Conservation (phyloP, 495 filamentous ascomycete genomes). For the Mytilinidion resinicola region DNA sequence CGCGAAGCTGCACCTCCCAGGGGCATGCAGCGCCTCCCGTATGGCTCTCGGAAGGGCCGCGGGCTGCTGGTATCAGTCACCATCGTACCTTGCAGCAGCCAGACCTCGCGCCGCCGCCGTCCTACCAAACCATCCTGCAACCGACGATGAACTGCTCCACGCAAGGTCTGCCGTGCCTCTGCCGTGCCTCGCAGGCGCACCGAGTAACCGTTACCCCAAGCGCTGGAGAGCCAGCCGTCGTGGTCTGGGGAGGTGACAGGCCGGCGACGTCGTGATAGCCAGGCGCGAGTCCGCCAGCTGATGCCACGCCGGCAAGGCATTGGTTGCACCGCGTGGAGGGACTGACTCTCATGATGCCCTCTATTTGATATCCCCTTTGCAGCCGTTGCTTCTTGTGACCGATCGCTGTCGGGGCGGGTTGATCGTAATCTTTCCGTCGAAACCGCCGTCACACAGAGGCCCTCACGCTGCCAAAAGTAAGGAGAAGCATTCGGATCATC, state of each 20-base stretch:
- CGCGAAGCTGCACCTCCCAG: conserved; percentile 21
- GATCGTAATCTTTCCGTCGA: too few species aligned
- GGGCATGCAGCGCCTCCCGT: conserved; percentile 21
- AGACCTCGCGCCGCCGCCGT: conserved; percentile 9
- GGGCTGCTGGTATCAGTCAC: conserved; percentile 5
- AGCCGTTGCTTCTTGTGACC: too few species aligned
- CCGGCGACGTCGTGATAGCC: conserved; percentile 1
- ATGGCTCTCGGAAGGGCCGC: conserved; percentile 18
- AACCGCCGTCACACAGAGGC: too few species aligned
- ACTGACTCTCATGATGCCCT: conserved; percentile 20
- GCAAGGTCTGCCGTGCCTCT: conserved; percentile 6
- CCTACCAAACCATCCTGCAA: conserved; percentile 10
- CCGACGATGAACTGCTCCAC: conserved; percentile 11
- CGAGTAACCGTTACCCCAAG: conserved; percentile 15
- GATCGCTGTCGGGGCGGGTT: too few species aligned
- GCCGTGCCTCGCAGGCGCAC: conserved; percentile 1
- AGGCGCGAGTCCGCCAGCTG: conserved; percentile 9
- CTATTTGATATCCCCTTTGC: too few species aligned
- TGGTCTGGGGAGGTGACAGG: not conserved
- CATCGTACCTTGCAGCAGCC: conserved; percentile 25
- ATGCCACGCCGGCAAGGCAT: conserved; percentile 5
- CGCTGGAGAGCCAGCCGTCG: conserved; percentile 1
- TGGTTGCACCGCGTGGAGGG: conserved; percentile 23
- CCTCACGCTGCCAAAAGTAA: conserved; percentile 1
- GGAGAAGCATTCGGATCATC: not conserved